phyloP scores from a whole-genome alignment of 805 yeast genomes.

The Yamadazyma olivae region DNA sequence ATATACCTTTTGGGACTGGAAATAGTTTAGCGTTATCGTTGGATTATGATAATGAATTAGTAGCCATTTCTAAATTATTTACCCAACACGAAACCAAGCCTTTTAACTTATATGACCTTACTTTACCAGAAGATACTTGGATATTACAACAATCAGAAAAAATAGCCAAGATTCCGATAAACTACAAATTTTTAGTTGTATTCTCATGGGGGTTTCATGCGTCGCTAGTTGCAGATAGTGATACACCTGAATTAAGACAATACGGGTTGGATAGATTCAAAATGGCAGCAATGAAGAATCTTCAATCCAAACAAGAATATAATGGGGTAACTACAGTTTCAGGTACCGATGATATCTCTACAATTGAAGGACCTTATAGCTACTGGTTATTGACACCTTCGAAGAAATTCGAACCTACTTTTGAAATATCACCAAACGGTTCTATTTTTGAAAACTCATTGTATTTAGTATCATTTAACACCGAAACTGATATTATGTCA shows the following conservation, averaged over 20 bases:
- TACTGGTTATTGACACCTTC: conserved; percentile 60
- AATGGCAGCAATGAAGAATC: conserved; percentile 59
- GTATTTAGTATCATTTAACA: conserved; percentile 46
- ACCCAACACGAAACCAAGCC: conserved; percentile 17
- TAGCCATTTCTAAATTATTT: conserved; percentile 18
- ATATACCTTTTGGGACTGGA: conserved; percentile 82
- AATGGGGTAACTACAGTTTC: conserved; percentile 33
- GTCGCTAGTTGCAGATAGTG: conserved; percentile 76
- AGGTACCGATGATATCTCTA: conserved; percentile 5
- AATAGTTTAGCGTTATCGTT: conserved; percentile 73
- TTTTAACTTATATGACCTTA: conserved; percentile 43
- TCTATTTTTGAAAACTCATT: conserved; percentile 39
- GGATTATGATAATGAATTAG: conserved; percentile 28
- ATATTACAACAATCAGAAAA: conserved; percentile 17
- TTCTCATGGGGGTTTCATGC: conserved; percentile 88
- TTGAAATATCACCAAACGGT: conserved; percentile 62
- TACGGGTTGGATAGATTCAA: conserved; percentile 67
- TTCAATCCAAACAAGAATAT: conserved; percentile 50
- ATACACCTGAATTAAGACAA: conserved; percentile 60
- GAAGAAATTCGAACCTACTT: conserved; percentile 55
- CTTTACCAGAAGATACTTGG: conserved; percentile 32
- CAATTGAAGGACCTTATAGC: conserved; percentile 43
- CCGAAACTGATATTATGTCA: conserved; percentile 42
- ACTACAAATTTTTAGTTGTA: conserved; percentile 54
- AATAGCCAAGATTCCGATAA: conserved; percentile 10